A percentile compares a stretch with the other conserved stretches of the same genome.
phyloP scores from a whole-genome alignment of 2,329 filamentous ascomycete species.

The Trichoderma oligosporum region DNA sequence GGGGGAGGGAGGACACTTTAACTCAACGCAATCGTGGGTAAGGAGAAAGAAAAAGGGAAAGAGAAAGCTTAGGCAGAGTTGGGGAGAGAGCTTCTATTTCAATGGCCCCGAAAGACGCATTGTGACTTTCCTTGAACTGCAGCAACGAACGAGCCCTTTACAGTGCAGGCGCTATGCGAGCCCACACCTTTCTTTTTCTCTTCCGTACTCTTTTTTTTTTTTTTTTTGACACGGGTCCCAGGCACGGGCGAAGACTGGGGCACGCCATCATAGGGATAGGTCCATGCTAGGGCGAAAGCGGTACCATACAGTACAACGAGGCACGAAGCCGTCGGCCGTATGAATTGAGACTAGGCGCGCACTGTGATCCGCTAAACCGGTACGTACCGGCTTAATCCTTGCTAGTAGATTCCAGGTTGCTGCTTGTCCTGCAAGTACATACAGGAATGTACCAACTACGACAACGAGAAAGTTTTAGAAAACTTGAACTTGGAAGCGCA shows the following conservation, averaged over 20 bases:
- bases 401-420: no score
- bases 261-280: conserved; percentile 4
- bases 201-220: no score
- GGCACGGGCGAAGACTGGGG: conserved; percentile 18
- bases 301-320: conserved; percentile 17
- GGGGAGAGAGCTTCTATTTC: conserved; percentile 40
- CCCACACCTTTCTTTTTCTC: neutral
- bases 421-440: no score
- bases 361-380: conserved; percentile 13
- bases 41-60: conserved; percentile 38
- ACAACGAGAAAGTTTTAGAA: no score
- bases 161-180: conserved; percentile 16
- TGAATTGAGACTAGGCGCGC: conserved; percentile 13
- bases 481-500: no score
- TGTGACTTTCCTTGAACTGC: conserved; percentile 20
- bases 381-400: conserved; percentile 14
- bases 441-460: no score
- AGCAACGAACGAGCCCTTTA: conserved; percentile 20
- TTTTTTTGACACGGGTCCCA: conserved; percentile 6
- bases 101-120: conserved; percentile 29
- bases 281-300: conserved; percentile 19
- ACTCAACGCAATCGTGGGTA: conserved; percentile 50
- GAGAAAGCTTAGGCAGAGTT: conserved; percentile 22
- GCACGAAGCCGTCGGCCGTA: conserved; percentile 13
- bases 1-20: conserved; percentile 40